Evolutionary conservation across 306 rosid genomes (phyloP).

Genomic region (Cicer chorassanicum): DNA sequence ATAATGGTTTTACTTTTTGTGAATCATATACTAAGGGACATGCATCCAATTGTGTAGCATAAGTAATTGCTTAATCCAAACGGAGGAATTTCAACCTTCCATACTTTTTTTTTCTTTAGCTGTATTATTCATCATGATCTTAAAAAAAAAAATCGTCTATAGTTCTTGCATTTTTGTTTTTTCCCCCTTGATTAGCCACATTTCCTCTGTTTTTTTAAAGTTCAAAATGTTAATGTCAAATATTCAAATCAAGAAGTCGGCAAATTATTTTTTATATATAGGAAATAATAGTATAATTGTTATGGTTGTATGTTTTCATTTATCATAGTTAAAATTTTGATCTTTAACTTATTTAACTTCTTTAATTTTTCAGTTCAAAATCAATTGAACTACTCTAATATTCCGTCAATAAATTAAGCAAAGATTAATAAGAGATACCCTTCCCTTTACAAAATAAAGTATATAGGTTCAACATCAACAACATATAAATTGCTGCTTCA

Average conservation of each 20-base stretch:
- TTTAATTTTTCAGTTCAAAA: no score
- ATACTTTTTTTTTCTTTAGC: slow-evolving; percentile 31
- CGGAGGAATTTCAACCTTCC: slow-evolving; percentile 45
- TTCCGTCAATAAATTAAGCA: no score
- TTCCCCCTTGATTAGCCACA: neutral
- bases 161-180: neutral
- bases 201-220: neutral
- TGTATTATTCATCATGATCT: neutral
- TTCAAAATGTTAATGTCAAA: no score
- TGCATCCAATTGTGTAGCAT: slow-evolving; percentile 49
- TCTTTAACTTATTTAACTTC: no score
- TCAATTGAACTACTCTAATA: no score
- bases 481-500: slow-evolving; percentile 5
- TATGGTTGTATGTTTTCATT: no score
- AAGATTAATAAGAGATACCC: no score
- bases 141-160: neutral
- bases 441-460: neutral
- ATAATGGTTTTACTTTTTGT: slow-evolving; percentile 45
- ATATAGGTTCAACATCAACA: neutral
- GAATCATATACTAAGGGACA: slow-evolving; percentile 45
- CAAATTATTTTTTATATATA: no score
- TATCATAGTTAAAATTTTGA: no score
- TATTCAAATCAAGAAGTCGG: no score
- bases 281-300: no score
- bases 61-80: slow-evolving; percentile 39